Base-by-base conservation (phyloP, 2,329 filamentous ascomycete species). In the Lecanosticta acicola region DNA sequence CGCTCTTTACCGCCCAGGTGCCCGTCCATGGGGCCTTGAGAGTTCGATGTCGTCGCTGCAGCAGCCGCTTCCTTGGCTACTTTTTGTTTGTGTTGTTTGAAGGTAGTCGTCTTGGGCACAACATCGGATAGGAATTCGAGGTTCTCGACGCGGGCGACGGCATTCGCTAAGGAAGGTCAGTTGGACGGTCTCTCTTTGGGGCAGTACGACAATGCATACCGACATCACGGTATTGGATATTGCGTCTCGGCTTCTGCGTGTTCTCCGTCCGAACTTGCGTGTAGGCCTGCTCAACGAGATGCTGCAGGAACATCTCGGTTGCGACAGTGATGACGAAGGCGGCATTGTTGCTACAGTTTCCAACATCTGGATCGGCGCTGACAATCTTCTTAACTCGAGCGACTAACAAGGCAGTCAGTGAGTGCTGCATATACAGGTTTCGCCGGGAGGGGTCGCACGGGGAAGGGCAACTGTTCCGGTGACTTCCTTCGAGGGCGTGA, bases 341-440 rank as follows among this genome's bases (percentile, higher is more conserved):
- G 43, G 91, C 91, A 62, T 94, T 94, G 67, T 90, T 94, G 38
- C 90, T 94, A 67, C 88, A 94, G 64, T 86, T 80, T 52, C 74
- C 76, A 51, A 95, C 85, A 52, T 96, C 91, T 35, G 87, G 81
- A 67, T 98, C 93, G 47, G 88, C 79, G 39, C 81, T 79, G 50
- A 98, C 87, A 64, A 98, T 95, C 71, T 94, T 95, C 71, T 96
- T 96, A 48, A 98, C 87, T 60, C 93, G 81, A 14, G 93, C 87
- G 45, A 97, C 93, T 97, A 59, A 14, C 11, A 39, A 10, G 45
- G 54, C 57, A 40, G 55, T 41, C 16, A 29, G 24, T 29, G 26
- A 32, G 24, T 34, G 16, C 20, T 35, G 7, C 7, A 34, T n/a
- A 29, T 45, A 24, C n/a, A n/a, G n/a, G n/a, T n/a, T 38, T 8